phyloP scores from a whole-genome alignment of 306 rosid genomes.

The Dryas drummondii region DNA sequence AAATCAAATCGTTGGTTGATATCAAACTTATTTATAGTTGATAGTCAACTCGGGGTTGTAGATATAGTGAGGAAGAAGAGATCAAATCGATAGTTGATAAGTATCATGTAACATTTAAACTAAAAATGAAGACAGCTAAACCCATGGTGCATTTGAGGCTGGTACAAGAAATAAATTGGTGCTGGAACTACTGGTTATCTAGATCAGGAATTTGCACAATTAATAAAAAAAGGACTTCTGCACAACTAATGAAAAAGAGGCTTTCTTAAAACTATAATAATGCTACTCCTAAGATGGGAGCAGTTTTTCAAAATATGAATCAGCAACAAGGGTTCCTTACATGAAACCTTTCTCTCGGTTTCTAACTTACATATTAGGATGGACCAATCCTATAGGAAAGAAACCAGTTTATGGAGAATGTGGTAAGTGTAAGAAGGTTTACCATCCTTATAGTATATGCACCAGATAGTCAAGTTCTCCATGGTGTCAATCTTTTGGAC shows the following conservation, averaged over 20 bases:
- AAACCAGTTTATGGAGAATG: background rate
- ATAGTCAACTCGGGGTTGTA: background rate
- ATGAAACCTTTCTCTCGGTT: background rate
- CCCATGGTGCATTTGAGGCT: background rate
- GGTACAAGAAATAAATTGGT: background rate
- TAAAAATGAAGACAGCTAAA: background rate
- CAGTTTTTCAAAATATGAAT: background rate
- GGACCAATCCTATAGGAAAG: background rate
- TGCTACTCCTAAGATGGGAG: background rate
- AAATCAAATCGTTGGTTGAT: no score
- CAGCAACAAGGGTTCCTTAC: background rate
- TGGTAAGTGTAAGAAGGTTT: slow-evolving; percentile 3
- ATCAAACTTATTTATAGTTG: no score
- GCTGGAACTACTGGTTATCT: background rate
- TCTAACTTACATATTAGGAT: background rate
- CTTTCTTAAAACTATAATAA: background rate
- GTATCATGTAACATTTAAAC: background rate
- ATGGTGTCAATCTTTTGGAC: slow-evolving; percentile 21
- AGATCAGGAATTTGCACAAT: background rate
- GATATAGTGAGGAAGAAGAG: background rate
- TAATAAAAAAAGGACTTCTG: background rate
- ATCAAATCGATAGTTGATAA: background rate
- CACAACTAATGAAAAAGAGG: background rate
- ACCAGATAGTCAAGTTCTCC: background rate
- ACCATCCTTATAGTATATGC: slow-evolving; percentile 1